Evolutionary conservation across 371 early-diverging fungal genomes (phyloP).

Genomic region (Chytridiales sp.): DNA sequence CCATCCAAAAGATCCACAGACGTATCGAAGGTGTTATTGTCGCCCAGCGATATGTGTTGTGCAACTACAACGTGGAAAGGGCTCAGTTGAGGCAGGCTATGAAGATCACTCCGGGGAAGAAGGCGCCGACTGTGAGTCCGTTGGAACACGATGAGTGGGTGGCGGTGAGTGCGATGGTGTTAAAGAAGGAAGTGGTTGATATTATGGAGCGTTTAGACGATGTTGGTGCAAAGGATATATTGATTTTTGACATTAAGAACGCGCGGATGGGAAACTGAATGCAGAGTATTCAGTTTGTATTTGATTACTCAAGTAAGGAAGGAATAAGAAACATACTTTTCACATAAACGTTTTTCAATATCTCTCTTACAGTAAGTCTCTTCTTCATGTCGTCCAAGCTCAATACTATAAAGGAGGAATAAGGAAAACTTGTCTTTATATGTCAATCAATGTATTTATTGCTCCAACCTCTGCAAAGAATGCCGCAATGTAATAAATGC

Average conservation of each 20-base stretch:
- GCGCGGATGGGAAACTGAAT: no score
- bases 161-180: constrained; percentile 87
- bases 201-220: constrained; percentile 86
- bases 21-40: constrained; percentile 90
- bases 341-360: no score
- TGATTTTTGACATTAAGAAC: constrained; percentile 59
- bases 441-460: no score
- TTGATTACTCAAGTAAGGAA: no score
- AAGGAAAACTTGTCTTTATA: no score
- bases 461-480: no score
- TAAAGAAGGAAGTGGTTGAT: constrained; percentile 70
- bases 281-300: no score
- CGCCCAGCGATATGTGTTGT: constrained; percentile 81
- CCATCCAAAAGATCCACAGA: constrained; percentile 73
- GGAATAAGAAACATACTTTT: no score
- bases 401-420: no score
- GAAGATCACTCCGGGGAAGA: constrained; percentile 85
- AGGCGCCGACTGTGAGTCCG: constrained; percentile 84
- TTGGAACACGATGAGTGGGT: constrained; percentile 89
- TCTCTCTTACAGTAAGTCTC: no score
- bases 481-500: no score
- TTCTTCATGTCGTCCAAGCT: no score
- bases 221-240: constrained; percentile 91
- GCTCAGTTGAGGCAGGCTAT: constrained; percentile 61
- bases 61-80: constrained; percentile 84